These are phyloP conservation scores for Hericium erinaceus DNA, from an alignment of 768 basidiomycete genomes.

Conservation along the genomic window DNA sequence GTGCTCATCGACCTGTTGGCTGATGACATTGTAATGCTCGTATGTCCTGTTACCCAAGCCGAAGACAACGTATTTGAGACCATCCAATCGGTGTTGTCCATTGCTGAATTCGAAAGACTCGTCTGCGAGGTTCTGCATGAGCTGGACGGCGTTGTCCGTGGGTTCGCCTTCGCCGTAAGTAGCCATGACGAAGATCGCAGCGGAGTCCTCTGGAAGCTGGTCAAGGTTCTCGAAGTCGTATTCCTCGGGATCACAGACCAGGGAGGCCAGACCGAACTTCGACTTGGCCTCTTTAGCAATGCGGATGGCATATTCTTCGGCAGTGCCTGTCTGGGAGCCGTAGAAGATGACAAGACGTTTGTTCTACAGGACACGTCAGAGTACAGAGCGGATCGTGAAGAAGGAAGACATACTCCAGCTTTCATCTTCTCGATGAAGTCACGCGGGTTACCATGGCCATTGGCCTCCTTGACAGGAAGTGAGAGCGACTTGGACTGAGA, in stretches of 20 bases:
- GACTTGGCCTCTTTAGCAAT: conserved; percentile 97
- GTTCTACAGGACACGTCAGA: conserved; percentile 46
- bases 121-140: conserved; percentile 89
- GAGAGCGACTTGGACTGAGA: conserved; percentile 54
- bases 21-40: conserved; percentile 93
- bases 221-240: conserved; percentile 98
- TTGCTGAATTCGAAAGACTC: conserved; percentile 81
- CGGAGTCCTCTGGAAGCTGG: conserved; percentile 76
- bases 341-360: conserved; percentile 97
- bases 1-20: conserved; percentile 64
- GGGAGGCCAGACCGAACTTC: conserved; percentile 89
- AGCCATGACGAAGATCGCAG: conserved; percentile 92
- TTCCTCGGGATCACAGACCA: conserved; percentile 97
- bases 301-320: conserved; percentile 96
- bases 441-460: conserved; percentile 79
- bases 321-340: conserved; percentile 97
- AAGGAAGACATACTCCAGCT: conserved; percentile 56
- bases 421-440: conserved; percentile 96
- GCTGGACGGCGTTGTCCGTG: conserved; percentile 92
- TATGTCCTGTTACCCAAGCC: conserved; percentile 90
- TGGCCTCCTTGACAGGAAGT: conserved; percentile 26
- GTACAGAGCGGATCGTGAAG: conserved; percentile 1
- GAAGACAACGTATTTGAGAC: conserved; percentile 92
- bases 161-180: conserved; percentile 99
- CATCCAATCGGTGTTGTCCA: conserved; percentile 64